Base-by-base conservation (phyloP, 345 rosid genomes). In the Rhizophora mangle region DNA sequence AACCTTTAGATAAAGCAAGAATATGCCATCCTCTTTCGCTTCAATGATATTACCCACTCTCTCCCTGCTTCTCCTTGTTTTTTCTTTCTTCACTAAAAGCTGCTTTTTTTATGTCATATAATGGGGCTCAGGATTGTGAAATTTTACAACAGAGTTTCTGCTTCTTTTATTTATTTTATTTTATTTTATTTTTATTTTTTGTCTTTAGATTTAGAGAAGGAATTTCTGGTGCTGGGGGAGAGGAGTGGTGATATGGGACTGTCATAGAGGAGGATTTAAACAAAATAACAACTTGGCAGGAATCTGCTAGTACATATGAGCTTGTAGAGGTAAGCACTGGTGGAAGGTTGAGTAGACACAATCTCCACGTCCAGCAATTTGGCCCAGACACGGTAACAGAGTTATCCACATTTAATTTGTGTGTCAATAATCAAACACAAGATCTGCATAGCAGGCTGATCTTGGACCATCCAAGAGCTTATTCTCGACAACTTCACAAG, bases 301-400 rank as follows among this genome's bases (percentile, higher is more conserved):
- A 88, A 83, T 69, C 87, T 37, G 76, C 80, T 69, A 95, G 99
- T 77, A 68, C 68, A 29, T 95, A 92, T 68, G 91, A 90, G 71
- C 93, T 95, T 24, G 89, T 86, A 19, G 99, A 95, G 85, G 84
- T 90, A 70, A 92, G 99, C 75, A 87, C 89, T 2, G 99, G 99
- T 10, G 98, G 99, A 61, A 92, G 78, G 74, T 74, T 95, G 58
- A 90, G 99, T 78, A 83, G 99, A 76, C 98, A 95, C 82, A 92
- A 90, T 81, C 82, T 92, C 65, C 96, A 90, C 75, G 87, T 92
- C 56, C 96, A 90, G 68, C 98, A 95, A 75, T 71, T 89, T 32
- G 97, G 99, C 31, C 88, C 97, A 8, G 96, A 86, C 56, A 95
- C 99, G 0, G 55, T n/a, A n/a, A 95, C 97, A 15, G 91, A 89